Conservation (phyloP, 306 rosid genomes). For the Neltuma alba region DNA sequence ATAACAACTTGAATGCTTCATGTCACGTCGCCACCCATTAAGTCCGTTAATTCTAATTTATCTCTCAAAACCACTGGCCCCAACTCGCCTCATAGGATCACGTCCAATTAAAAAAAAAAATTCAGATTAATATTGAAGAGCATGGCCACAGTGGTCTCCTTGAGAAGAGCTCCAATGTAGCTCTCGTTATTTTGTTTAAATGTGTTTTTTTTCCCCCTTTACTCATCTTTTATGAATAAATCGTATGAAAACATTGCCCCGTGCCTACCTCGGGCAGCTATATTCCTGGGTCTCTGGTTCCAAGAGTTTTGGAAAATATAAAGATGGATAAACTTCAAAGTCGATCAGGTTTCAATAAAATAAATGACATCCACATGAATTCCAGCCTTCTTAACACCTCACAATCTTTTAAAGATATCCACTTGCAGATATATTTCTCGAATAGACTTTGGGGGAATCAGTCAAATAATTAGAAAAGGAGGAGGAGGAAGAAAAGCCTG, state of each 20-base stretch:
- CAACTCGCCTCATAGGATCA: not conserved
- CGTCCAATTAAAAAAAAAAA: no score
- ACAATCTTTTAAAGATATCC: constrained; percentile 51
- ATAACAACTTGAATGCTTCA: not conserved
- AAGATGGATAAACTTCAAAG: not conserved
- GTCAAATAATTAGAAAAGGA: not conserved
- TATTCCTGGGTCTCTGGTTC: not conserved
- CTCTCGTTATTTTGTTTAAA: not conserved
- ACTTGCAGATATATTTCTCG: constrained; percentile 12
- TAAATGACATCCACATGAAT: constrained; percentile 54
- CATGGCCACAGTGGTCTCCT: no score
- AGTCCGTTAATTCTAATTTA: not conserved
- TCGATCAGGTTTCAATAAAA: constrained; percentile 20
- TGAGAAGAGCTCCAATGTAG: not conserved
- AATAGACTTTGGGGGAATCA: not conserved
- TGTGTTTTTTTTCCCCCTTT: not conserved
- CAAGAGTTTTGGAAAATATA: not conserved
- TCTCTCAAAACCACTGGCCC: not conserved
- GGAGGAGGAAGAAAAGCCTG: not conserved
- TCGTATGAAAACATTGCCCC: no score
- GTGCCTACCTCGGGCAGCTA: not conserved
- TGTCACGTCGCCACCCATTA: not conserved
- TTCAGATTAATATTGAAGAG: no score
- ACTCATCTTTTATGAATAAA: not conserved
- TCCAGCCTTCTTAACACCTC: constrained; percentile 53